Evolutionary conservation across 805 yeast genomes (phyloP), one percentile per base, ranked within the genome.

Genomic region (Myxozyma nipponensis): DNA sequence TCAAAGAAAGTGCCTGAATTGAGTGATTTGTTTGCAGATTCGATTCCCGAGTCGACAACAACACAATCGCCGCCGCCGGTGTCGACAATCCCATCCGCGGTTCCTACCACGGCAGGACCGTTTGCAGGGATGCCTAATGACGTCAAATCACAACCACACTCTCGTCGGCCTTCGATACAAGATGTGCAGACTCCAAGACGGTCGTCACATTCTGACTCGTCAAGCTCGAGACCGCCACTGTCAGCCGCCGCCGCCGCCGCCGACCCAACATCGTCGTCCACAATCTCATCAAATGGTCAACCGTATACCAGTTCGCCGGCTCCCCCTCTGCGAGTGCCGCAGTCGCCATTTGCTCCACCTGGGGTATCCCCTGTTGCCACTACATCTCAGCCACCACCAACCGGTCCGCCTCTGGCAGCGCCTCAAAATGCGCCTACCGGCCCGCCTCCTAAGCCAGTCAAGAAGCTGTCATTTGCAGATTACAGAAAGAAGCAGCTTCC

Each of bases 381-480:
- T 24, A 23, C 45, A 5, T 7, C 6, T 35, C n/a, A n/a, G 15
- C 38, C 17, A 35, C 15, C 38, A 13, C 38, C 19, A 35, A n/a
- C 15, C 21, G 38, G 6, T 13, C 19, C 38, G 6, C 15, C 21
- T 35, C 38, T n/a, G 6, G n/a, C 7, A 7, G n/a, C 17, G 9
- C 17, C 38, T 35, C 24, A n/a, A n/a, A n/a, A n/a, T n/a, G n/a
- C n/a, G n/a, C n/a, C n/a, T n/a, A n/a, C n/a, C n/a, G 46, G 45
- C 2, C 50, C 39, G 26, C 60, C 60, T 2, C 52, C 59, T 2
- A 43, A 47, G 15, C 63, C 63, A 19, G 58, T 56, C 24, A 59
- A 59, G 48, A 59, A 59, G 45, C 44, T 59, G 39, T 60, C 63
- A 25, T 57, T 59, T 49, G 63, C 63, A 15, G 63, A 59, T 39